Evolutionary conservation across 371 early-diverging fungal species (phyloP).

Genomic region (Phascolomyces articulosus): DNA sequence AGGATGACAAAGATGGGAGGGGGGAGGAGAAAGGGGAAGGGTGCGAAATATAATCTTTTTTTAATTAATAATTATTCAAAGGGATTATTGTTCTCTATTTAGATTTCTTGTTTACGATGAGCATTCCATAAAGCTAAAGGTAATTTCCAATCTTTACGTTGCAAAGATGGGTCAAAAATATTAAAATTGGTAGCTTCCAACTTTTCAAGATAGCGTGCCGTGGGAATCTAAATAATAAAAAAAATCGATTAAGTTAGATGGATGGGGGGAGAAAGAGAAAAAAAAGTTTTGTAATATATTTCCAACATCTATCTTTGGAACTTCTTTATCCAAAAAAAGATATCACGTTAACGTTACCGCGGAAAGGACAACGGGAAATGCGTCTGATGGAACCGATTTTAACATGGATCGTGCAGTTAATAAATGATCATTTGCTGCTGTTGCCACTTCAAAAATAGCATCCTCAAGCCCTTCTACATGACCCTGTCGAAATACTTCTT

Average conservation of each 20-base stretch:
- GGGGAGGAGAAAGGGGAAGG: no score
- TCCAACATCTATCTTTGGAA: no score
- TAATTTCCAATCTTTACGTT: conserved; percentile 70
- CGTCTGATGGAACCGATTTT: conserved; percentile 50
- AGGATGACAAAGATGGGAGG: no score
- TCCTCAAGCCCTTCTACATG: conserved; percentile 66
- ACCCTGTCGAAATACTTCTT: conserved; percentile 72
- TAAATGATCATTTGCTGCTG: conserved; percentile 81
- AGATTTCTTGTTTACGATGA: conserved; percentile 29
- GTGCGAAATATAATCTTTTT: no score
- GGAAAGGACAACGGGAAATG: conserved; percentile 69
- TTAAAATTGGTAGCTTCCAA: conserved; percentile 77
- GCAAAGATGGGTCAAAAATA: conserved; percentile 64
- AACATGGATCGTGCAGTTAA: conserved; percentile 73
- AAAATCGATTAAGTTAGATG: no score
- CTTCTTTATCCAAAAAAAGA: no score
- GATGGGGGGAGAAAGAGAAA: no score
- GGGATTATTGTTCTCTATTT: not conserved
- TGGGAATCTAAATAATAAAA: conserved; percentile 60
- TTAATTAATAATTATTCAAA: no score
- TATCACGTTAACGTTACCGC: conserved; percentile 61
- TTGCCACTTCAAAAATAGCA: conserved; percentile 80
- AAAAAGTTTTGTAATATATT: no score
- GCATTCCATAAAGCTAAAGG: conserved; percentile 63
- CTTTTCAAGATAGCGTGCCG: conserved; percentile 62